Evolutionary conservation across 192 early-diverging fungal species (phyloP).

Genomic region (Umbelopsis isabellina): DNA sequence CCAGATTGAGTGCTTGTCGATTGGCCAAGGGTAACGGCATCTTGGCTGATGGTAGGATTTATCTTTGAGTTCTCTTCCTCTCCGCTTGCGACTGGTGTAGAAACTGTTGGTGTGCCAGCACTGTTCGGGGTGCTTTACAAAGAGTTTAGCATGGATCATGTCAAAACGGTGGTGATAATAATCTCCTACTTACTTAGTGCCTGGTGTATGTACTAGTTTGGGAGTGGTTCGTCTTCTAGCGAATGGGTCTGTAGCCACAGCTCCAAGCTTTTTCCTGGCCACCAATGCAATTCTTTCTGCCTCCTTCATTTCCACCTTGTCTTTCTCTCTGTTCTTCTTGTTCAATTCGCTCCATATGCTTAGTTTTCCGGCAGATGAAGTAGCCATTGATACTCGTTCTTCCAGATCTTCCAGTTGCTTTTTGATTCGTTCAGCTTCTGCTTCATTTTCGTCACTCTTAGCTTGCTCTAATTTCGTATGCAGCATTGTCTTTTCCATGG

Average conservation of each 20-base stretch:
- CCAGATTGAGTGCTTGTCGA: conserved; percentile 30
- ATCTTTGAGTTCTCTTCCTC: background rate
- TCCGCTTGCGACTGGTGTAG: background rate
- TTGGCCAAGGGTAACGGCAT: conserved; percentile 28
- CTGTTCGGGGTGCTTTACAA: conserved; percentile 16
- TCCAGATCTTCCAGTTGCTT: conserved; percentile 38
- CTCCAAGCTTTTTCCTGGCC: conserved; percentile 32
- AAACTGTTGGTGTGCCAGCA: conserved; percentile 10
- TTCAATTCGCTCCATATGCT: conserved; percentile 59
- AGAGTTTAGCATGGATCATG: background rate
- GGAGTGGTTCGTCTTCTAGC: conserved; percentile 44
- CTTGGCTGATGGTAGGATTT: conserved; percentile 25
- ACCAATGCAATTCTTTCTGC: conserved; percentile 38
- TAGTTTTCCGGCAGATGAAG: conserved; percentile 36
- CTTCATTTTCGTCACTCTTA: conserved; percentile 51
- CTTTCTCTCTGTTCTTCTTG: conserved; percentile 54
- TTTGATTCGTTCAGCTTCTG: conserved; percentile 45
- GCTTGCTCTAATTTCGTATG: conserved; percentile 54
- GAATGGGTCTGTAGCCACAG: conserved; percentile 39
- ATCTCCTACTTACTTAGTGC: conserved; percentile 11
- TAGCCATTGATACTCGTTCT: conserved; percentile 34
- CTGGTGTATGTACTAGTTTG: conserved; percentile 35
- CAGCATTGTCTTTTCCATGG: conserved; percentile 53
- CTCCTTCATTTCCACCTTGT: conserved; percentile 47
- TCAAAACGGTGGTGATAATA: background rate